Percentiles rank a stretch among this genome's conserved stretches.
phyloP scores from a whole-genome alignment of 805 yeast species.

The Lipomyces spencermartinsiae region DNA sequence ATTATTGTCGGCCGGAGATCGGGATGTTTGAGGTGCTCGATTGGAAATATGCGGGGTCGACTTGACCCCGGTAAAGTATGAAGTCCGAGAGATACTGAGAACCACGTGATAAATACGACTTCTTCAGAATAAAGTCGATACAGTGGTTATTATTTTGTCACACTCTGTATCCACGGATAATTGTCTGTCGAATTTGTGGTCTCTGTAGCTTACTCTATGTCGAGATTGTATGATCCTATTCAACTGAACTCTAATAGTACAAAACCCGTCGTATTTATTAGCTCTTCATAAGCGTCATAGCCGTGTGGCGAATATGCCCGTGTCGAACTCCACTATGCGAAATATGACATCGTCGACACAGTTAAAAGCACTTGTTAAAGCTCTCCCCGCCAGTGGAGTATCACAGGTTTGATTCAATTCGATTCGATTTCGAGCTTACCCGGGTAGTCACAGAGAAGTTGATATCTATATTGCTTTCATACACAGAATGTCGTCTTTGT shows the following conservation, averaged over 20 bases:
- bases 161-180: not conserved
- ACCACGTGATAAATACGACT: not conserved
- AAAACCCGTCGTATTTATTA: not conserved
- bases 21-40: not conserved
- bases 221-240: not conserved
- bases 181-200: not conserved
- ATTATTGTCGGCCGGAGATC: not conserved
- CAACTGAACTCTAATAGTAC: not conserved
- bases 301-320: not conserved
- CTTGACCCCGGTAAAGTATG: not conserved
- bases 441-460: not conserved
- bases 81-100: not conserved
- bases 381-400: no score
- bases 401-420: no score
- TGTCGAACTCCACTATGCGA: not conserved
- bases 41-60: not conserved
- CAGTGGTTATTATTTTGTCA: not conserved
- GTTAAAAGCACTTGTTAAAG: no score
- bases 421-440: no score
- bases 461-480: not conserved
- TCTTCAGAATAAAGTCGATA: not conserved
- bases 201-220: not conserved
- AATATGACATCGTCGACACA: not conserved
- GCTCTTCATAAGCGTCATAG: not conserved
- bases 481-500: conserved; percentile 58